These are phyloP conservation scores for Trichosporon coremiiforme DNA, from an alignment of 1,284 basidiomycete genomes.

Conservation along the genomic window DNA sequence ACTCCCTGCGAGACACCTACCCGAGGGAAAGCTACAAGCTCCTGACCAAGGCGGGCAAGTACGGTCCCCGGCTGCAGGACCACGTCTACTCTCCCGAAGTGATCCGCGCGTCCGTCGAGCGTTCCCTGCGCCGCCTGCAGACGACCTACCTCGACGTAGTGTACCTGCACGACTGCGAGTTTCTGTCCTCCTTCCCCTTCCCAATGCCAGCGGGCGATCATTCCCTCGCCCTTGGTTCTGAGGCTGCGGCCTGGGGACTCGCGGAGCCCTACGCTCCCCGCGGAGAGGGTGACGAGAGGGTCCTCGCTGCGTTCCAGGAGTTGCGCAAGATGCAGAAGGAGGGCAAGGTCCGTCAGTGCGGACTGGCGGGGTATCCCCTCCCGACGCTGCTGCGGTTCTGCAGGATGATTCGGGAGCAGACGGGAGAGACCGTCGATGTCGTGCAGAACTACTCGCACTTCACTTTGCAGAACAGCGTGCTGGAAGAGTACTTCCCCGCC, in stretches of 20 bases:
- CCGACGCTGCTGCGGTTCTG: slow-evolving; percentile 82
- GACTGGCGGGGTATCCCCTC: slow-evolving; percentile 86
- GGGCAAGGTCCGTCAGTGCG: slow-evolving; percentile 76
- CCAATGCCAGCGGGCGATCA: slow-evolving; percentile 58
- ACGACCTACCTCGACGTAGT: slow-evolving; percentile 83
- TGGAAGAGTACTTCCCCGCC: slow-evolving; percentile 65
- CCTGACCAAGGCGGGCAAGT: slow-evolving; percentile 93
- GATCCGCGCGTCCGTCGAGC: slow-evolving; percentile 70
- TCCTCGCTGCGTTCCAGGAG: slow-evolving; percentile 73
- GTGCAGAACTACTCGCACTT: slow-evolving; percentile 83
- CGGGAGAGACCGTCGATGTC: slow-evolving; percentile 67
- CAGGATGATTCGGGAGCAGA: slow-evolving; percentile 66
- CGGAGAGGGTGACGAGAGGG: slow-evolving; percentile 76
- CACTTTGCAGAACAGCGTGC: slow-evolving; percentile 74
- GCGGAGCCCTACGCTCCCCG: slow-evolving; percentile 28
- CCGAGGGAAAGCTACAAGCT: slow-evolving; percentile 77
- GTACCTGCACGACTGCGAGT: slow-evolving; percentile 92
- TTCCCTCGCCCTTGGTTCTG: slow-evolving; percentile 58
- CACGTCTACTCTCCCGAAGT: slow-evolving; percentile 76
- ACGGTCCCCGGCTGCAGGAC: slow-evolving; percentile 63
- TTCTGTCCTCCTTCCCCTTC: slow-evolving; percentile 65
- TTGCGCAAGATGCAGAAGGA: slow-evolving; percentile 74
- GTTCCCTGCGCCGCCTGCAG: slow-evolving; percentile 72
- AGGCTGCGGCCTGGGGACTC: slow-evolving; percentile 27
- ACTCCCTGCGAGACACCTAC: slow-evolving; percentile 68